Percentiles rank a stretch among this genome's conserved stretches.
Evolutionary conservation across 2,329 filamentous ascomycete genomes (phyloP).

Genomic region (Cadophora malorum): DNA sequence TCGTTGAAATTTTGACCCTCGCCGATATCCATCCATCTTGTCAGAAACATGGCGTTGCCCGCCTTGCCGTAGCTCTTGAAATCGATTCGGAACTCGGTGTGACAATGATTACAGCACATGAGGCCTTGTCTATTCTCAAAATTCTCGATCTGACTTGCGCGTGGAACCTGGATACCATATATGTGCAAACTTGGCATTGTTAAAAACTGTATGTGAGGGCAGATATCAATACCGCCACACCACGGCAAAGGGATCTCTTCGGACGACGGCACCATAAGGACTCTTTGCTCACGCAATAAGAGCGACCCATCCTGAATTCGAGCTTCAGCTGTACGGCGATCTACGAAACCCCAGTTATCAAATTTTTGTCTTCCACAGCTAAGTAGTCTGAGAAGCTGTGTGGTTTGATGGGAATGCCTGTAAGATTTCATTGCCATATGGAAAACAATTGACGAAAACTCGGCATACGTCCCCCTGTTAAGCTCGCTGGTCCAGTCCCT

Average conservation of each 20-base stretch:
- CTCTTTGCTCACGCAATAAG: conserved; percentile 29
- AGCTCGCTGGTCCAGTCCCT: conserved; percentile 3
- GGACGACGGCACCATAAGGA: conserved; percentile 27
- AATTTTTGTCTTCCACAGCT: conserved; percentile 1
- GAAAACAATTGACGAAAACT: conserved; percentile 29
- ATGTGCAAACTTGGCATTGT: conserved; percentile 1
- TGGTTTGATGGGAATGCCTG: conserved; percentile 24
- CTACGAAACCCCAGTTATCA: background rate
- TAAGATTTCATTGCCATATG: conserved; percentile 32
- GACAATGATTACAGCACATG: conserved; percentile 28
- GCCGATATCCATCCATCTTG: conserved; percentile 32
- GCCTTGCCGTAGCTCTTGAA: conserved; percentile 29
- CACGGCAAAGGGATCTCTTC: conserved; percentile 21
- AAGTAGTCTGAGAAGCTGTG: conserved; percentile 12
- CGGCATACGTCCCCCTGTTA: background rate
- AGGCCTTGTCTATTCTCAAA: conserved; percentile 25
- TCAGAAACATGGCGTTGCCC: conserved; percentile 29
- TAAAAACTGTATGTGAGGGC: conserved; percentile 18
- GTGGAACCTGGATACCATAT: conserved; percentile 25
- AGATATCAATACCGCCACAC: conserved; percentile 21
- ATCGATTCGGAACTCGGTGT: conserved; percentile 28
- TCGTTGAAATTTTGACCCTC: conserved; percentile 21
- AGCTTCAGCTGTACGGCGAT: conserved; percentile 19
- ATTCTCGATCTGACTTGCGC: conserved; percentile 14
- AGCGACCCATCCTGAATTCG: conserved; percentile 28